A percentile compares a stretch with the other conserved stretches of the same genome.
These are phyloP conservation scores for Coprinopsis strossmayeri DNA, from an alignment of 768 basidiomycete genomes.

Conservation along the genomic window DNA sequence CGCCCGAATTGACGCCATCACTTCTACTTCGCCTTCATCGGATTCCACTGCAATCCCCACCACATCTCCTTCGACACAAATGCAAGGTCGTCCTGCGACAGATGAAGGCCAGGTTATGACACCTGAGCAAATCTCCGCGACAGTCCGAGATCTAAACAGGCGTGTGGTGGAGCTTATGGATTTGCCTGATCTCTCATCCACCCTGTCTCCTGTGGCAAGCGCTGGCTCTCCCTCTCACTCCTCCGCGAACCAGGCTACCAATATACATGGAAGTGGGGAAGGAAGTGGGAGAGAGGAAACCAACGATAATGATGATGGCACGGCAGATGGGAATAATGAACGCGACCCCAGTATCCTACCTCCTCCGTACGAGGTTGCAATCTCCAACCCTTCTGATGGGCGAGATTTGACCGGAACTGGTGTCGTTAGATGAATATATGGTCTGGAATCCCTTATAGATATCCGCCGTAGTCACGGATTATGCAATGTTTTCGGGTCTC, in stretches of 20 bases:
- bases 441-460: background rate
- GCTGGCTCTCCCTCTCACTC: no score
- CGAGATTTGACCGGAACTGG: background rate
- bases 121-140: no score
- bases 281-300: background rate
- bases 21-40: background rate
- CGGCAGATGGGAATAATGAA: background rate
- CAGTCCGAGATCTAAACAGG: no score
- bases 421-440: background rate
- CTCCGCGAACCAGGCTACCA: no score
- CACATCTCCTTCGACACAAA: background rate
- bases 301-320: background rate
- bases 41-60: background rate
- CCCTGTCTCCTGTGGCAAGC: no score
- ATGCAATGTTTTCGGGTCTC: no score
- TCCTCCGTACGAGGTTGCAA: background rate
- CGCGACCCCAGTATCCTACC: background rate
- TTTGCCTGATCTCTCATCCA: no score
- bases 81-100: background rate
- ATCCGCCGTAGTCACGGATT: no score
- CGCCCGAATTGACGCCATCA: background rate
- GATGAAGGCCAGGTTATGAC: background rate
- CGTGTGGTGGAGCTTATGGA: no score
- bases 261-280: background rate
- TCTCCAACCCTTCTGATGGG: background rate